Conservation (phyloP, 202 grass and related monocot genomes). For the Cymbopogon flexuosus region DNA sequence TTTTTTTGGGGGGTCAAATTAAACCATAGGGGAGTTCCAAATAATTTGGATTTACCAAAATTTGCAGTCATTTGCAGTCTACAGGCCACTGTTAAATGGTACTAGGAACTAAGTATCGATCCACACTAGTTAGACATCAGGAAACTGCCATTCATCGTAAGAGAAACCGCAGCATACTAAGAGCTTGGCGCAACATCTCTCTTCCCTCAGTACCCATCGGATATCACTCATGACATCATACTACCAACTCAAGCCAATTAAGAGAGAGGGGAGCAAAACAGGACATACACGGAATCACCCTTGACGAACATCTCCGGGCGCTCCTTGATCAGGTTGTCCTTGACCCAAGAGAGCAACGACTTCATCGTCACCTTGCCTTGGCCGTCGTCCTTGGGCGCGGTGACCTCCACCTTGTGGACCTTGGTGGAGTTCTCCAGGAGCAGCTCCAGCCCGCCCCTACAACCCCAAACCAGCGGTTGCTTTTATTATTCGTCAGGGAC, state of each 20-base stretch:
- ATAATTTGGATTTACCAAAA: not conserved
- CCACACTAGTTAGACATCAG: not conserved
- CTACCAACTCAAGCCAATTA: not conserved
- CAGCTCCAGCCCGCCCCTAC: constrained; percentile 77
- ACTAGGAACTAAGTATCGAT: not conserved
- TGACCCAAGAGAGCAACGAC: constrained; percentile 66
- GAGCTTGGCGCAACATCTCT: not conserved
- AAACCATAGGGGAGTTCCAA: not conserved
- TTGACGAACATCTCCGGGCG: constrained; percentile 94
- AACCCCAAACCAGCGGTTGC: not conserved
- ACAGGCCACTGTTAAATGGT: not conserved
- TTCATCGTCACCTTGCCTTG: constrained; percentile 56
- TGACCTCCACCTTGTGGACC: constrained; percentile 67
- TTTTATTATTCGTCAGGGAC: not conserved
- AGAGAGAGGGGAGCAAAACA: not conserved
- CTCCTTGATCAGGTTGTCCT: constrained; percentile 90
- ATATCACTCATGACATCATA: not conserved
- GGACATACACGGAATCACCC: constrained; percentile 66
- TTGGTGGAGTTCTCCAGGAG: constrained; percentile 70
- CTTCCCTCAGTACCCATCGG: not conserved
- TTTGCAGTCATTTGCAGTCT: not conserved
- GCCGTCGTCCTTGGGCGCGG: constrained; percentile 32
- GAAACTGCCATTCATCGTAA: not conserved
- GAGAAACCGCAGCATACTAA: not conserved
- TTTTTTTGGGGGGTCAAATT: not conserved